These are phyloP conservation scores for Alternaria incomplexa DNA, from an alignment of 2,329 filamentous ascomycete species.

Conservation along the genomic window DNA sequence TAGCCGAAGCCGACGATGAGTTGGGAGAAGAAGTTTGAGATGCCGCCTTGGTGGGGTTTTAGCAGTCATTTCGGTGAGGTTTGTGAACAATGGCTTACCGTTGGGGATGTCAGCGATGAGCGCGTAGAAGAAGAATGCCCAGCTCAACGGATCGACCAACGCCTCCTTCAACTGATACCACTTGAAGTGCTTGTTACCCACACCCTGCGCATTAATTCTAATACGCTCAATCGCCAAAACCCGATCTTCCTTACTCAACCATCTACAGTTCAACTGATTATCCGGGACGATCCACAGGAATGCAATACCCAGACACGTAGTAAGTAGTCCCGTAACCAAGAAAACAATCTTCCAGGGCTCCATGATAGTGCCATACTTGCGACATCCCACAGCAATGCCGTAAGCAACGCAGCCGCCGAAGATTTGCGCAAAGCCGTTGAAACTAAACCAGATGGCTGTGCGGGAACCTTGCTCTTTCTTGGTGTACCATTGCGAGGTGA, in stretches of 20 bases:
- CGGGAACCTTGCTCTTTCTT: constrained; percentile 69
- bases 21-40: constrained; percentile 67
- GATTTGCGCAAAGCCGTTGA: constrained; percentile 68
- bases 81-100: constrained; percentile 37
- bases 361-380: constrained; percentile 62
- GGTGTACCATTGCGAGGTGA: constrained; percentile 76
- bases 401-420: constrained; percentile 69
- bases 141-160: constrained; percentile 63
- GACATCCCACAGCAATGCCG: constrained; percentile 64
- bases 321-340: constrained; percentile 54
- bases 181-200: constrained; percentile 73
- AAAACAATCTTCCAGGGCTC: constrained; percentile 70
- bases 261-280: constrained; percentile 65
- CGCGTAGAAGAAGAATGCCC: constrained; percentile 66
- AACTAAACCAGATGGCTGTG: constrained; percentile 71
- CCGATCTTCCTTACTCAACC: constrained; percentile 70
- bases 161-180: constrained; percentile 69
- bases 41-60: constrained; percentile 48
- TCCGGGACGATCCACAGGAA: constrained; percentile 61
- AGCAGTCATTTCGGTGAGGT: neutral
- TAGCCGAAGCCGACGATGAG: constrained; percentile 70
- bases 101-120: constrained; percentile 65
- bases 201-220: constrained; percentile 75
- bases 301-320: constrained; percentile 48
- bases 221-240: constrained; percentile 73